Evolutionary conservation across 306 rosid genomes (phyloP).

Genomic region (Cotoneaster glaucophyllus): DNA sequence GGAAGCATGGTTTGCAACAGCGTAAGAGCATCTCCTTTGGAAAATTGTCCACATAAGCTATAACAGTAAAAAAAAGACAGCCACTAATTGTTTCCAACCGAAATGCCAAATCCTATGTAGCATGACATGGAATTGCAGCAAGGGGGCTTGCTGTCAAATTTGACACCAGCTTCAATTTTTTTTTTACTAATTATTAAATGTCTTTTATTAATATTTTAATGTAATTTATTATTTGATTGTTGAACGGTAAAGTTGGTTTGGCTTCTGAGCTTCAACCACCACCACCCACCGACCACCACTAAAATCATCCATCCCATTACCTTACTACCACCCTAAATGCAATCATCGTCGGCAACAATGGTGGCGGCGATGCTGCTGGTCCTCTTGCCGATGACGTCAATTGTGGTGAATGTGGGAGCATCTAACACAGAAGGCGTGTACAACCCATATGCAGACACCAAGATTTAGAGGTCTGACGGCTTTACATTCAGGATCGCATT

Average conservation of each 20-base stretch:
- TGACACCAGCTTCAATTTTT: too few species aligned
- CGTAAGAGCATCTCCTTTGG: too few species aligned
- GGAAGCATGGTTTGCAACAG: too few species aligned
- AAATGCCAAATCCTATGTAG: too few species aligned
- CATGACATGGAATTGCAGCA: too few species aligned
- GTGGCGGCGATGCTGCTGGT: constrained; percentile 23
- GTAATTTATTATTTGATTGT: too few species aligned
- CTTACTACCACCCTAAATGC: background rate
- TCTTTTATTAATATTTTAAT: too few species aligned
- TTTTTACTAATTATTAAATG: too few species aligned
- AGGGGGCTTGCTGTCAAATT: too few species aligned
- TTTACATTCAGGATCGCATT: constrained; percentile 65
- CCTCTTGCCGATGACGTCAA: background rate
- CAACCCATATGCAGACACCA: constrained; percentile 51
- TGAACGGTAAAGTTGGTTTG: background rate
- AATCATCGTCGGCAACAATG: background rate
- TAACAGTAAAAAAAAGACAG: too few species aligned
- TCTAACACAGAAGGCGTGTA: constrained; percentile 41
- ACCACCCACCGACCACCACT: background rate
- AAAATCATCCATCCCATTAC: background rate
- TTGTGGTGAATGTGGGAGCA: constrained; percentile 3
- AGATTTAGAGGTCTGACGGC: constrained; percentile 61
- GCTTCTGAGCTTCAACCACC: background rate
- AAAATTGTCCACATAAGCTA: too few species aligned
- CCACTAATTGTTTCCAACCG: too few species aligned